Base-by-base conservation (phyloP, 257 asterid genomes). In the Penstemon eatonii region DNA sequence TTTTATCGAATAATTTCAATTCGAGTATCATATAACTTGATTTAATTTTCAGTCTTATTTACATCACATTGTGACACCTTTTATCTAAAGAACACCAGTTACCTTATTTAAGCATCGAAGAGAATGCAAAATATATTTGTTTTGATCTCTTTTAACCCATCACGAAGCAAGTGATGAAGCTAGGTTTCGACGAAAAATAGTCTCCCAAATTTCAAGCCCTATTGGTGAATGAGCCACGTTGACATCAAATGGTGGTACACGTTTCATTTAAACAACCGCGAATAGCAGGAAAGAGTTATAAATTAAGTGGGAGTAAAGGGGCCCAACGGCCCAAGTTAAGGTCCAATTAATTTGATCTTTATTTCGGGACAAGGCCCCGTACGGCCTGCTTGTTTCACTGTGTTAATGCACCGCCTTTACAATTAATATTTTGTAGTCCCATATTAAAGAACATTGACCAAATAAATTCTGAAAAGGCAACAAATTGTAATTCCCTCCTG, bases 391-490 rank as follows among this genome's bases (percentile, higher is more conserved):
- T 49, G 54, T 49, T 49, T 25, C 2, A 25, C 33, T 25, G 33
- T 25, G 33, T 25, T 2, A 25, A 25, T 25, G 33, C 33, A 25
- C 33, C 33, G 33, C 33, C 54, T 49, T 49, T 12, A 12, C 54
- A 5, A 46, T 46, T 46, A 8, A 46, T 76, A 57, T 76, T 70
- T 73, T 56, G 33, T 25, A 25, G 33, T 25, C 33, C 68, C 63
- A 66, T 49, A n/a, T 60, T 18, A 47, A 53, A 42, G 68, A 62
- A 68, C 56, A 68, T 62, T 75, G 64, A 12, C 9, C 41, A 45
- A 55, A 46, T 37, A 33, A 8, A 47, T 64, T 47, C n/a, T 9
- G n/a, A 43, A 56, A 4, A 51, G 58, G 15, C 33, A 55, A n/a
- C 40, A 25, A 25, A 25, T 25, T 25, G 33, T 25, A 25, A 25